Evolutionary conservation across 495 filamentous ascomycete genomes (phyloP), one percentile per base, ranked within the genome.

Genomic region (Hyphodiscus hymeniophilus): DNA sequence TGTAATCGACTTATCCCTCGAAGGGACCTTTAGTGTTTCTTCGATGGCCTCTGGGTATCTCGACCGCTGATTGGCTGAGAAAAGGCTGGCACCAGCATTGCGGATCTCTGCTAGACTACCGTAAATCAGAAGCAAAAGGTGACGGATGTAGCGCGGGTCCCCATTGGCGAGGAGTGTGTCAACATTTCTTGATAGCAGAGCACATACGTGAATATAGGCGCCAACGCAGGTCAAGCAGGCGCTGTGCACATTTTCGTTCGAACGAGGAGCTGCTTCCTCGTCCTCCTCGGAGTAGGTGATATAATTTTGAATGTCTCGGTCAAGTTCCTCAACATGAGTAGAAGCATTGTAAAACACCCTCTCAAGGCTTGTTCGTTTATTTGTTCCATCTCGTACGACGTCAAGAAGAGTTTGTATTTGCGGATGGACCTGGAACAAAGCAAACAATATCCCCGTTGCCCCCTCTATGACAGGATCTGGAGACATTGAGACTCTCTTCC

Each of bases 391-490:
- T 48, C 78, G 80, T 38, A 85, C 76, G 38, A 92, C 69, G 50
- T 79, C 77, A 50, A 84, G 80, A 46, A 94, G 64, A 34, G 77
- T 80, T 45, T 82, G 78, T 51, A 89, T 81, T 62, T 83, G 77
- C 7, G 80, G 81, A 56, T 91, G 84, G 24, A 92, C 73, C 56
- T 90, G 86, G 50, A 83, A 82, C 33, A 95, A 73, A 18, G 89
- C 81, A 58, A 90, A 94, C 2, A 94, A 70, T 17, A 97, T 82
- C n/a, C 86, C 84, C 58, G 88, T 90, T 5, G 87, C 87, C 30
- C 81, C 80, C 61, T 90, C 84, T 24, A 90, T 70, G 1, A 91
- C 73, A 1, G 82, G 77, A 55, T 84, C 77, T 13, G 70, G 73
- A 0, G 70, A 66, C 35, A 66, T 63, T 20, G 67, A 73, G 51